These are phyloP conservation scores for Pleurostoma richardsiae DNA, from an alignment of 2,329 filamentous ascomycete species.

Conservation along the genomic window DNA sequence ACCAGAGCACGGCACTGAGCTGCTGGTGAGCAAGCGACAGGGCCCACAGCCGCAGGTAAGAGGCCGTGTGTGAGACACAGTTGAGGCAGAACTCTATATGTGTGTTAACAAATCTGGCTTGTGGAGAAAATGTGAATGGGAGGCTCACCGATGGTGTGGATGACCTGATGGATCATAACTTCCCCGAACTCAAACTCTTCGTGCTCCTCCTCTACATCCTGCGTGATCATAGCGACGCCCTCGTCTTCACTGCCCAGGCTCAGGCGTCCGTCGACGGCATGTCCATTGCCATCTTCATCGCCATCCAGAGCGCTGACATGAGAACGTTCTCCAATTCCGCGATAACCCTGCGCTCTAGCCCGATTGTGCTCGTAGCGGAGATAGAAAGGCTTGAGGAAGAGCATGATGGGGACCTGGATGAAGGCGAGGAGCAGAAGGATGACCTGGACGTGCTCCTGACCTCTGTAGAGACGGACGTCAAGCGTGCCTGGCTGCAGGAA, in stretches of 20 bases:
- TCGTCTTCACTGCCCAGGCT: slow-evolving; percentile 65
- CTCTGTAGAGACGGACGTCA: slow-evolving; percentile 70
- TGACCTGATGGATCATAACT: slow-evolving; percentile 98
- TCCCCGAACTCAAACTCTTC: slow-evolving; percentile 98
- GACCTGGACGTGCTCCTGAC: slow-evolving; percentile 72
- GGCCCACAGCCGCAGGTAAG: slow-evolving; percentile 97
- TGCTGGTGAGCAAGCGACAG: slow-evolving; percentile 96
- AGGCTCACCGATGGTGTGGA: slow-evolving; percentile 88
- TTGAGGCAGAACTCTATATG: slow-evolving; percentile 89
- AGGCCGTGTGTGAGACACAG: slow-evolving; percentile 97
- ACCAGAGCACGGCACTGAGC: slow-evolving; percentile 90
- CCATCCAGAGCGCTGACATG: slow-evolving; percentile 86
- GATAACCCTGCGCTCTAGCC: slow-evolving; percentile 82
- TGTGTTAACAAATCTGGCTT: slow-evolving; percentile 19
- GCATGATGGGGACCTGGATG: slow-evolving; percentile 79
- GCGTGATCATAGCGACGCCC: slow-evolving; percentile 81
- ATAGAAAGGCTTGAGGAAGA: slow-evolving; percentile 95
- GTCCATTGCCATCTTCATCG: slow-evolving; percentile 65
- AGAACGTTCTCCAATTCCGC: slow-evolving; percentile 84
- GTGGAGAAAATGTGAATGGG: background rate
- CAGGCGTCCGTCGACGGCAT: slow-evolving; percentile 54
- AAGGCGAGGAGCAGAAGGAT: slow-evolving; percentile 77
- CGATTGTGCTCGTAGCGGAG: slow-evolving; percentile 91
- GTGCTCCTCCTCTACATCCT: slow-evolving; percentile 80
- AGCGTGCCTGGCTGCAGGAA: slow-evolving; percentile 80